Base-by-base conservation (phyloP, 352 stramenopile species). In the Phytophthora cryptogea region DNA sequence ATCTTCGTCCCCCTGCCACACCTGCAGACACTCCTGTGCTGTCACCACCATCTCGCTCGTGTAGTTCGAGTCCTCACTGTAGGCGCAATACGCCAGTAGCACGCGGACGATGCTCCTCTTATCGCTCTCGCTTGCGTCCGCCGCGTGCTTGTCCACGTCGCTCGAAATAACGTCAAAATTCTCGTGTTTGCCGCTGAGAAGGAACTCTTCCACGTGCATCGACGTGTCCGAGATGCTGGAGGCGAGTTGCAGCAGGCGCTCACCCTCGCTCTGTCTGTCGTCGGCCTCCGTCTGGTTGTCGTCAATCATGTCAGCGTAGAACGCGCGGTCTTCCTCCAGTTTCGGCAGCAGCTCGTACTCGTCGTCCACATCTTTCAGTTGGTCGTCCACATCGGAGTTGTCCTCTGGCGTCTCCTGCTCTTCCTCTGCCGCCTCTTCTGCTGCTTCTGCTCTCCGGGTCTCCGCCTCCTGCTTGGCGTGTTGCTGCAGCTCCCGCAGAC, bases 31-130 rank as follows among this genome's bases (percentile, higher is more conserved):
- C 54, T 87, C 81, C 41, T 83, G 66, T 1, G 79, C 83, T 10
- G 74, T 74, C 4, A 64, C 46, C 44, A 93, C 78, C 83, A 93
- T 87, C 9, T 86, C 76, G 52, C 56, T 63, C 20, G 71, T 63
- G 53, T 88, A 93, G 35, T 78, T 74, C 16, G 76, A 62, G 42
- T 80, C 79, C 66, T 90, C 74, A 45, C 78, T 90, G 68, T 92
- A 90, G n/a, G 80, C 86, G 30, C 78, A 87, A 59, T 83, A 89
- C 0, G 83, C 83, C 42, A 87, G 71, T 35, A 93, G 74, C 27
- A 93, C 63, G 42, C 81, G 79, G 9, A 72, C 78, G 37, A 90
- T 58, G 27, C 59, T 70, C 41, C 65, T 76, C 30, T 74, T 78
- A 33, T 79, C 72, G 36, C 74, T 71, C 5, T 77, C 63, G 8